Percentiles rank a stretch among this genome's conserved stretches.
Evolutionary conservation across 2,329 filamentous ascomycete species (phyloP).

Genomic region (Trichophyton mentagrophytes): DNA sequence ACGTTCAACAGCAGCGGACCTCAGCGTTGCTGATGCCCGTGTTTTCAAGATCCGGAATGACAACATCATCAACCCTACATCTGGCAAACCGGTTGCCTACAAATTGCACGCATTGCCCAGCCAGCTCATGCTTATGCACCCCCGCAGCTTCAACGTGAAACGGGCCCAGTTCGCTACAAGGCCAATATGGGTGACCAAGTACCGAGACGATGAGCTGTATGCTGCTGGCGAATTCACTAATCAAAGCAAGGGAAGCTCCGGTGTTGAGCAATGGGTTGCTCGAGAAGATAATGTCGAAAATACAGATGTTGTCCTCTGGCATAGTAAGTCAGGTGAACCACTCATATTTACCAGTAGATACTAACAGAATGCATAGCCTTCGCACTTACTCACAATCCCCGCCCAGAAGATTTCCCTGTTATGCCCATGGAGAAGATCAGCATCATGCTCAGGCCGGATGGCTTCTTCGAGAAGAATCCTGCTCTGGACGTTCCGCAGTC

Average conservation of each 20-base stretch:
- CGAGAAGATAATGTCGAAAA: conserved; percentile 38
- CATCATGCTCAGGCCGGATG: conserved; percentile 38
- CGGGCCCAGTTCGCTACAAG: conserved; percentile 44
- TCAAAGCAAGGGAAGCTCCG: conserved; percentile 42
- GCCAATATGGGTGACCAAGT: conserved; percentile 44
- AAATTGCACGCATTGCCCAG: conserved; percentile 45
- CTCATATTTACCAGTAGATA: conserved; percentile 21
- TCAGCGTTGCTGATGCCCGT: conserved; percentile 37
- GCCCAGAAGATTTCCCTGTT: conserved; percentile 54
- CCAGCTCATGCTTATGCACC: conserved; percentile 44
- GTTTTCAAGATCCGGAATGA: conserved; percentile 49
- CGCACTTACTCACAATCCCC: conserved; percentile 51
- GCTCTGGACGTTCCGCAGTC: conserved; percentile 37
- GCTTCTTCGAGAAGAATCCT: conserved; percentile 42
- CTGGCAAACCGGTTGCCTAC: conserved; percentile 43
- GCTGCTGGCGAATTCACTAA: conserved; percentile 46
- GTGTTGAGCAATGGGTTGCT: conserved; percentile 41
- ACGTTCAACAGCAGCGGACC: conserved; percentile 37
- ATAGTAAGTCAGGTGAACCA: conserved; percentile 21
- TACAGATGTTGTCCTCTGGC: conserved; percentile 30
- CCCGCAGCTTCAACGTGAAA: conserved; percentile 36
- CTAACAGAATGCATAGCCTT: conserved; percentile 22
- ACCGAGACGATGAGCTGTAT: conserved; percentile 41
- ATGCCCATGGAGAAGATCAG: conserved; percentile 50
- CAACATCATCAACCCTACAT: conserved; percentile 40